phyloP scores from a whole-genome alignment of 2,329 filamentous ascomycete species.

The Pezicula radicicola region DNA sequence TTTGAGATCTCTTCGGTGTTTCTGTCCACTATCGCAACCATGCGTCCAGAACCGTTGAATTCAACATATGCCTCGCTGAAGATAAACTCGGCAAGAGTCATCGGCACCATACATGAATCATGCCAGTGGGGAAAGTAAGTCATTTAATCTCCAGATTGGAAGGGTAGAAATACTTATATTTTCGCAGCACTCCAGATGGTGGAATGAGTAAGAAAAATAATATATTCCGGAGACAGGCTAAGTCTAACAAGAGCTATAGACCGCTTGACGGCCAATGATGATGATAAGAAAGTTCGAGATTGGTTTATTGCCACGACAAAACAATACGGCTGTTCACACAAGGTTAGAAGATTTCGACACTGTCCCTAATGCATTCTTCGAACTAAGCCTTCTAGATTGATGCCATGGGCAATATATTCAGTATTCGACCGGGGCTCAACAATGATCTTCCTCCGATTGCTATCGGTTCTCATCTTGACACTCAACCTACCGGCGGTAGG shows the following conservation, averaged over 20 bases:
- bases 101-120: not conserved
- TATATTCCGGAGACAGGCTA: not conserved
- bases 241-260: conserved; percentile 46
- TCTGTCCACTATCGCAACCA: no score
- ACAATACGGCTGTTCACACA: conserved; percentile 60
- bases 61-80: not conserved
- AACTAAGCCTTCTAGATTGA: conserved; percentile 44
- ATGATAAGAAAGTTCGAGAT: conserved; percentile 65
- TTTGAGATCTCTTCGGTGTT: no score
- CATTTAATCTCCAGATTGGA: not conserved
- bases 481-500: conserved; percentile 57
- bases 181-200: not conserved
- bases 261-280: conserved; percentile 64
- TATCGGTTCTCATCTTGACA: conserved; percentile 66
- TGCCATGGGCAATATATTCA: conserved; percentile 77
- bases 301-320: conserved; percentile 67
- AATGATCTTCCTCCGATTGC: conserved; percentile 57
- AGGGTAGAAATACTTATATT: not conserved
- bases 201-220: not conserved
- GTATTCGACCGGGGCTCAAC: conserved; percentile 56
- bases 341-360: conserved; percentile 12
- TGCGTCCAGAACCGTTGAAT: no score
- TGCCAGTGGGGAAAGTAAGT: not conserved
- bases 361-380: not conserved
- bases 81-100: not conserved